These are phyloP conservation scores for Pleurotus eryngii DNA, from an alignment of 768 basidiomycete species.

Conservation along the genomic window DNA sequence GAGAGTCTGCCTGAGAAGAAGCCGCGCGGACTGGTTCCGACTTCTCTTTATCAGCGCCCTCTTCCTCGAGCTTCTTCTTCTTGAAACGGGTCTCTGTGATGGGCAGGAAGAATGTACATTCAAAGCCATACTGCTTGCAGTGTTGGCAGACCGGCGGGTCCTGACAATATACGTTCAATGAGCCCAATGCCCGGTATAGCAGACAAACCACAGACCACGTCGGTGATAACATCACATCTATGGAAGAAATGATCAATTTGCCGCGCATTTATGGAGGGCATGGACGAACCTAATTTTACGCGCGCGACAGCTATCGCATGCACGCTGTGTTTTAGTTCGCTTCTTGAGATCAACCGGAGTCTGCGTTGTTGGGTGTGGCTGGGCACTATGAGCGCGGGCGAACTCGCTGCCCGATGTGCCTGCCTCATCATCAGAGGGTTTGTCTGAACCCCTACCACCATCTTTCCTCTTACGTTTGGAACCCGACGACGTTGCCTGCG, in stretches of 20 bases:
- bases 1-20: constrained; percentile 46
- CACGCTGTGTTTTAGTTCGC: constrained; percentile 87
- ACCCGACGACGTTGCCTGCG: constrained; percentile 31
- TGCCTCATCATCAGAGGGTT: constrained; percentile 59
- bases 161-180: constrained; percentile 11
- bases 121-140: constrained; percentile 90
- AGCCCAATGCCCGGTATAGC: not conserved
- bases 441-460: constrained; percentile 38
- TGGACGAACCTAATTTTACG: constrained; percentile 63
- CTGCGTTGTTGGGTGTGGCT: constrained; percentile 22
- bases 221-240: constrained; percentile 83
- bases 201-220: constrained; percentile 34
- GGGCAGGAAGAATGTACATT: constrained; percentile 96
- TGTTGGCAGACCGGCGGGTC: constrained; percentile 87
- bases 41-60: constrained; percentile 40
- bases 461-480: constrained; percentile 67
- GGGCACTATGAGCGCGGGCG: constrained; percentile 28
- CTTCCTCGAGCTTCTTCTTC: constrained; percentile 86
- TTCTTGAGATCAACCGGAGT: constrained; percentile 66
- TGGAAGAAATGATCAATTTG: not conserved
- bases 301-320: constrained; percentile 87
- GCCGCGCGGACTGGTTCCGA: constrained; percentile 26
- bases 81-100: constrained; percentile 99
- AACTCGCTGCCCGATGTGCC: constrained; percentile 47
- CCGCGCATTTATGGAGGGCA: not conserved